A percentile compares a stretch with the other conserved stretches of the same genome.
Conservation (phyloP, 140 eudicot genomes). For the Cichorium intybus region DNA sequence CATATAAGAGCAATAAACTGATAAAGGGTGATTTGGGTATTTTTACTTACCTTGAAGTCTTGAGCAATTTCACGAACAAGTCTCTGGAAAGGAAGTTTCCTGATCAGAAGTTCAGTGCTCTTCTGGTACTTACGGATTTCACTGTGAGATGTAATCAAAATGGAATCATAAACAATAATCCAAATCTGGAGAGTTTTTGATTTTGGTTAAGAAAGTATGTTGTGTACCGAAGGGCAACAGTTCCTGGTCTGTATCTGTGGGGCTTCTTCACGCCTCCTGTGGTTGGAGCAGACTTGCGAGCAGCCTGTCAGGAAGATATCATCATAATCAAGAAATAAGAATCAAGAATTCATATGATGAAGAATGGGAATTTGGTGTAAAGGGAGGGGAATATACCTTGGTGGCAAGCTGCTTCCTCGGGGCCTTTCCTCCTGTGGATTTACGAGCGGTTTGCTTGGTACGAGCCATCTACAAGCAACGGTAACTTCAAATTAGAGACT, state of each 20-base stretch:
- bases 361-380: too few relatives aligned
- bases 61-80: constrained; percentile 56
- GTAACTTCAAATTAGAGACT: background rate
- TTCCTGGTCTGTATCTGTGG: constrained; percentile 57
- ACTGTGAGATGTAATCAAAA: constrained; percentile 1
- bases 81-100: constrained; percentile 56
- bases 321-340: background rate
- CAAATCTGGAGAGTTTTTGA: too few relatives aligned
- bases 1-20: too few relatives aligned
- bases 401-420: constrained; percentile 50
- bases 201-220: background rate
- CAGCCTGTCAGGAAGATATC: constrained; percentile 30
- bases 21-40: too few relatives aligned
- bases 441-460: constrained; percentile 48
- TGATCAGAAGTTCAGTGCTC: constrained; percentile 53
- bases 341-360: too few relatives aligned
- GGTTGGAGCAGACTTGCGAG: constrained; percentile 61
- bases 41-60: constrained; percentile 44
- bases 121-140: too few relatives aligned
- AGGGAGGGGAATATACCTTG: constrained; percentile 17
- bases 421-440: constrained; percentile 45
- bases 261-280: constrained; percentile 69
- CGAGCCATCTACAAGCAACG: constrained; percentile 35
- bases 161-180: background rate
- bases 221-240: constrained; percentile 50